These are phyloP conservation scores for Chytriomyces sp. DNA, from an alignment of 192 early-diverging fungal species.

Conservation along the genomic window DNA sequence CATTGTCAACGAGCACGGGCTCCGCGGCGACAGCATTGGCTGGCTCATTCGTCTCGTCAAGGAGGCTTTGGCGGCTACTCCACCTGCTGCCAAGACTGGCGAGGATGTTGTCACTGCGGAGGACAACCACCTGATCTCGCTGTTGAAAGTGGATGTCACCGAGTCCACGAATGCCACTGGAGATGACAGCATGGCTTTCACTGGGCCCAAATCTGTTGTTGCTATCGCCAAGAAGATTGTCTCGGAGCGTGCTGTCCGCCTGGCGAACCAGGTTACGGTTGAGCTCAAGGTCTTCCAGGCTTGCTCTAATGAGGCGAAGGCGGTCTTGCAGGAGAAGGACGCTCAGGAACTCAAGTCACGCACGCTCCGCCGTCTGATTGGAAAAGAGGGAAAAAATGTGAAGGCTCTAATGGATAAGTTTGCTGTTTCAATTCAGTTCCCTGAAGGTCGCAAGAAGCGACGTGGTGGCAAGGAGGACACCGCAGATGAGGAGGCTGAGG, in stretches of 20 bases:
- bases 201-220: conserved; percentile 57
- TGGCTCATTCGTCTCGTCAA: conserved; percentile 50
- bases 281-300: conserved; percentile 72
- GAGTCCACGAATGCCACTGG: conserved; percentile 17
- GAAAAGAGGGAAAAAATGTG: conserved; percentile 85
- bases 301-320: conserved; percentile 51
- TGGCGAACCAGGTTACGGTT: conserved; percentile 67
- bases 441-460: conserved; percentile 50
- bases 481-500: conserved; percentile 56
- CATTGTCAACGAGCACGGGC: conserved; percentile 17
- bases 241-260: conserved; percentile 40
- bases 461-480: conserved; percentile 49
- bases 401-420: conserved; percentile 76
- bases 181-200: conserved; percentile 45
- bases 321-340: conserved; percentile 46
- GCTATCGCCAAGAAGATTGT: conserved; percentile 43
- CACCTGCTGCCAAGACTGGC: conserved; percentile 20
- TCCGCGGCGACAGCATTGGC: conserved; percentile 18
- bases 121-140: conserved; percentile 29
- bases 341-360: conserved; percentile 41
- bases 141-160: conserved; percentile 39
- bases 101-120: conserved; percentile 21
- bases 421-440: conserved; percentile 65
- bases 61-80: conserved; percentile 37
- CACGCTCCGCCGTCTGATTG: conserved; percentile 68